Conservation (phyloP, 768 basidiomycete genomes). For the Phaeotremella fagi region DNA sequence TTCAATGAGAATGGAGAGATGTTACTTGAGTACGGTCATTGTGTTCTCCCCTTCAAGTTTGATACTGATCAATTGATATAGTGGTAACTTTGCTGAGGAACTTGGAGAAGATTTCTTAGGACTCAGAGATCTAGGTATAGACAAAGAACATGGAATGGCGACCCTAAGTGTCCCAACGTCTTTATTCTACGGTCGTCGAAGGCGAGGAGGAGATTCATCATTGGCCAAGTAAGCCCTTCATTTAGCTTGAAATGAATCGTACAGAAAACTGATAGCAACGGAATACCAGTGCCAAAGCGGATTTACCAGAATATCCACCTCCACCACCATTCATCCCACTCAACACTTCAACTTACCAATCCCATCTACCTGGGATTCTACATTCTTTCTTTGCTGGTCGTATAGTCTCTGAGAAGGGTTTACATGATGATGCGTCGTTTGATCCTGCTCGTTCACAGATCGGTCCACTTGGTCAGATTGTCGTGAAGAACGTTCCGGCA, state of each 20-base stretch:
- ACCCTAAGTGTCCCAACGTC: slow-evolving; percentile 67
- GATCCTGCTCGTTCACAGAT: slow-evolving; percentile 32
- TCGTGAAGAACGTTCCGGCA: slow-evolving; percentile 14
- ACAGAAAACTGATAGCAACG: background rate
- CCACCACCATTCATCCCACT: slow-evolving; percentile 77
- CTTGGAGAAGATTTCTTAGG: slow-evolving; percentile 93
- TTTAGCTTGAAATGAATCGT: background rate
- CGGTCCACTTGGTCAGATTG: slow-evolving; percentile 40
- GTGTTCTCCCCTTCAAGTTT: background rate
- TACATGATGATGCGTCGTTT: slow-evolving; percentile 35
- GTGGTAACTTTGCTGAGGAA: slow-evolving; percentile 79
- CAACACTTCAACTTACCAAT: slow-evolving; percentile 60
- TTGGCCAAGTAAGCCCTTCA: slow-evolving; percentile 14
- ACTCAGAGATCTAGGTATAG: slow-evolving; percentile 78
- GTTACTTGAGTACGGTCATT: slow-evolving; percentile 59
- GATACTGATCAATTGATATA: slow-evolving; percentile 34
- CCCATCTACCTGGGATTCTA: slow-evolving; percentile 76
- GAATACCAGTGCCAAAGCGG: slow-evolving; percentile 21
- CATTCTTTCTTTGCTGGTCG: slow-evolving; percentile 59
- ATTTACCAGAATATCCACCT: slow-evolving; percentile 67
- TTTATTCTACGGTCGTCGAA: slow-evolving; percentile 53
- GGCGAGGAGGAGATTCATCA: slow-evolving; percentile 14
- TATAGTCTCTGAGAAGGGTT: slow-evolving; percentile 24
- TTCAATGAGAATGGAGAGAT: slow-evolving; percentile 65
- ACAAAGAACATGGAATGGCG: slow-evolving; percentile 72